These are phyloP conservation scores for Diutina pseudorugosa DNA, from an alignment of 1,139 yeast genomes.

Conservation along the genomic window DNA sequence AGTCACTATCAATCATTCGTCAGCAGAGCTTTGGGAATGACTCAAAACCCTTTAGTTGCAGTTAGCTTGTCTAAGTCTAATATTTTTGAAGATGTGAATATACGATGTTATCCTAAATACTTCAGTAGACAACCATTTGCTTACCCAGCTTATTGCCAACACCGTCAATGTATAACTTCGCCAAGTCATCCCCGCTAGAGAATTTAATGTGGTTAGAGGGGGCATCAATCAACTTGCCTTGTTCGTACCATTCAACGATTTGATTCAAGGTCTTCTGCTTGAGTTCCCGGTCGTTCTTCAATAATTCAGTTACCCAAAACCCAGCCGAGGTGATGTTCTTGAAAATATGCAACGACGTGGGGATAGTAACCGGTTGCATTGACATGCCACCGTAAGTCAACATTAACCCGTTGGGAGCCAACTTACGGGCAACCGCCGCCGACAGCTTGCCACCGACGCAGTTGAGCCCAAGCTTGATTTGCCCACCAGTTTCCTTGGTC, in stretches of 20 bases:
- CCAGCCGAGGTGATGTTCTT: slow-evolving; percentile 80
- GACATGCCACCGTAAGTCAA: slow-evolving; percentile 98
- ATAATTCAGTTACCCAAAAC: slow-evolving; percentile 84
- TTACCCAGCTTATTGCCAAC: slow-evolving; percentile 33
- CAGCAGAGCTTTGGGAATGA: too few species aligned
- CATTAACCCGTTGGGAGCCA: slow-evolving; percentile 55
- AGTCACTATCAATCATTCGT: too few species aligned
- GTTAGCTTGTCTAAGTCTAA: too few species aligned
- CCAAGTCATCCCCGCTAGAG: slow-evolving; percentile 37
- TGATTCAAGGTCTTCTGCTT: slow-evolving; percentile 49
- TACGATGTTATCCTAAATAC: neutral
- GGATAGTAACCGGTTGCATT: slow-evolving; percentile 80
- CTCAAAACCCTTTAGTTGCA: too few species aligned
- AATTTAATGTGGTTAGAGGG: slow-evolving; percentile 38
- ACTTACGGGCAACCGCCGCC: slow-evolving; percentile 70
- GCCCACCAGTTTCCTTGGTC: slow-evolving; percentile 42
- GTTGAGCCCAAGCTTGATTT: slow-evolving; percentile 69
- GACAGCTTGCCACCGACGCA: slow-evolving; percentile 89
- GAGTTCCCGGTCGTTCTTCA: slow-evolving; percentile 48
- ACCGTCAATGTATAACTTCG: slow-evolving; percentile 39
- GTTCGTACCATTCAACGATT: slow-evolving; percentile 54
- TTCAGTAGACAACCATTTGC: slow-evolving; percentile 20
- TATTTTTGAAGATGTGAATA: too few species aligned
- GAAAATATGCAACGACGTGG: slow-evolving; percentile 82
- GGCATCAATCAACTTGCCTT: slow-evolving; percentile 50